Base-by-base conservation (phyloP, 1,139 yeast species). In the Blastobotrys persicus region DNA sequence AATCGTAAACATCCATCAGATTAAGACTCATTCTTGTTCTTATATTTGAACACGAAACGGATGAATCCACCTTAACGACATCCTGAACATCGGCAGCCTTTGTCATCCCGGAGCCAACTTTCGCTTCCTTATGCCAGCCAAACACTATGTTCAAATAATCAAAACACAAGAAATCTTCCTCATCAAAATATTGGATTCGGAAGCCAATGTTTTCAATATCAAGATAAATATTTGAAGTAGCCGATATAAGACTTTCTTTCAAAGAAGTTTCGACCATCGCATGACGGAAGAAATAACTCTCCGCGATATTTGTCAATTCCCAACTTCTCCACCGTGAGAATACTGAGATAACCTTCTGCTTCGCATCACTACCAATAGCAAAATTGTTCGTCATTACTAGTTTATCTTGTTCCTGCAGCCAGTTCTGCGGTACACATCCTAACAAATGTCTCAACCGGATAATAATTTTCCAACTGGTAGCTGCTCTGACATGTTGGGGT, bases 311-410 rank as follows among this genome's bases (percentile, higher is more conserved):
- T 5, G 76, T 68, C 52, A 79, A 80, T 58, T 91, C 98, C 98
- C 98, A 92, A 50, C 82, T 80, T 72, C 97, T 79, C 97, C 98
- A 91, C n/a, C 76, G 73, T 0, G 83, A 73, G 60, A 88, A 88
- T 0, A 83, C 73, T 2, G 74, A 71, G 41, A 78, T 66, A 2
- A 86, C 86, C 19, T 75, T 76, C 9, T 72, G 71, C 52, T 75
- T 73, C 0, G 89, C 87, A 57, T 75, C 72, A 0, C 56, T 60
- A 0, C 88, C 85, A 0, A 80, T 71, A 20, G 66, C 61, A 44
- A 63, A 60, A 2, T 55, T 51, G 33, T 64, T 59, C 33, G 66
- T 62, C 3, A 67, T 61, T 2, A 63, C 48, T 46, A 55, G 34
- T 7, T 33, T 50, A 38, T 59, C 58, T 44, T 60, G 54, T 11